Percentiles rank a stretch among this genome's conserved stretches.
phyloP scores from a whole-genome alignment of 164 flowering plant species.

The Sextonia rubra region DNA sequence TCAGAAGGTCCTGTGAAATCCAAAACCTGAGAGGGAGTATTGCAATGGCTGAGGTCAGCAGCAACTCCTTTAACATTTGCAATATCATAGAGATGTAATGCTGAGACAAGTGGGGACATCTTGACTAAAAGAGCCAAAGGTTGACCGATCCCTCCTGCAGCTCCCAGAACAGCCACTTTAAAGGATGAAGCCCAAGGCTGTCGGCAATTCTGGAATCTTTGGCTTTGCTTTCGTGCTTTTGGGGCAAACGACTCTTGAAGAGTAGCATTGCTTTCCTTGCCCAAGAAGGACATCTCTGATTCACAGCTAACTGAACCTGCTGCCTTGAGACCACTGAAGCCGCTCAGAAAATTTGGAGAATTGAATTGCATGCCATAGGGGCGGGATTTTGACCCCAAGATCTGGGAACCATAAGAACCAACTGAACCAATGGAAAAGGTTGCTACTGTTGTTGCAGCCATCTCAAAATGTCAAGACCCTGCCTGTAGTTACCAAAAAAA shows the following conservation, averaged over 20 bases:
- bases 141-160: constrained; percentile 11
- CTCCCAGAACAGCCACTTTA: constrained; percentile 11
- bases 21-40: constrained; percentile 14
- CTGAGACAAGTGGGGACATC: constrained; percentile 15
- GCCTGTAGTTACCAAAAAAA: neutral
- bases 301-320: neutral
- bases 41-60: constrained; percentile 19
- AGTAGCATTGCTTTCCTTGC: constrained; percentile 4
- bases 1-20: constrained; percentile 17
- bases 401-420: constrained; percentile 1
- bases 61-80: constrained; percentile 20
- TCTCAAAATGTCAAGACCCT: neutral
- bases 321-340: constrained; percentile 7
- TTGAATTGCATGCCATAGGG: neutral
- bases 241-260: constrained; percentile 6
- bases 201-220: neutral
- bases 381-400: constrained; percentile 1
- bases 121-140: constrained; percentile 3
- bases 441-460: constrained; percentile 2
- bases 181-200: constrained; percentile 1
- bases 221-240: neutral
- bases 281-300: constrained; percentile 9
- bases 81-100: constrained; percentile 14
- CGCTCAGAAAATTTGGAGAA: neutral
- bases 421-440: constrained; percentile 2